These are phyloP conservation scores for Tillandsia fasciculata DNA, from an alignment of 176 grass and related monocot genomes.

Conservation along the genomic window DNA sequence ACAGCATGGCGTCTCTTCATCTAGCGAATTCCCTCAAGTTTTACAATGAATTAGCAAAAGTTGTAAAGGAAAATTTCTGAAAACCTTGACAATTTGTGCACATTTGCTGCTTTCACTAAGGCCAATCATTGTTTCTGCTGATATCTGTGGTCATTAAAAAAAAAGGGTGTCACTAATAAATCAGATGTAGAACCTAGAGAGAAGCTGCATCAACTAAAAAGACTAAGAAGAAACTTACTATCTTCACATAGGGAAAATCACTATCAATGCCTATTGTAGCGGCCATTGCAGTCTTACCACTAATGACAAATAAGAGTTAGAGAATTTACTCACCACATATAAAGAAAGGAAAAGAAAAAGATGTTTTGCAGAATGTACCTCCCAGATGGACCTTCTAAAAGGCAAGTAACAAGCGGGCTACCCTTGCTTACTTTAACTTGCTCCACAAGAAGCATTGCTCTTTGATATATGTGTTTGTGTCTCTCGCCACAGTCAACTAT, in stretches of 20 bases:
- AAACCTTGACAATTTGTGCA: constrained; percentile 84
- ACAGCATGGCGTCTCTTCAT: too few relatives aligned
- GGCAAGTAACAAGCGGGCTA: constrained; percentile 92
- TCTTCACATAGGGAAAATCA: constrained; percentile 93
- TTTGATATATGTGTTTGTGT: constrained; percentile 61
- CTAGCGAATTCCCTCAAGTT: too few relatives aligned
- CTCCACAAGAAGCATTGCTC: constrained; percentile 81
- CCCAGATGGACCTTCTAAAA: constrained; percentile 81
- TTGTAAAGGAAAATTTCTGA: neutral
- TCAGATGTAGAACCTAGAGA: neutral
- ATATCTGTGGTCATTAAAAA: constrained; percentile 41
- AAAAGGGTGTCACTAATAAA: neutral
- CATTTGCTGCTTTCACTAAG: constrained; percentile 92
- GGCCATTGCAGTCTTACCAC: constrained; percentile 74
- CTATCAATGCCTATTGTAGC: constrained; percentile 82
- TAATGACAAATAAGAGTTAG: constrained; percentile 14
- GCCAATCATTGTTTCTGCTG: constrained; percentile 90
- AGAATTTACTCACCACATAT: constrained; percentile 1
- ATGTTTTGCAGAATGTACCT: constrained; percentile 26
- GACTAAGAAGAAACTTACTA: constrained; percentile 54
- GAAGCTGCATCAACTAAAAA: neutral
- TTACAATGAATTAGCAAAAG: too few relatives aligned
- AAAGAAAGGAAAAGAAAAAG: constrained; percentile 4
- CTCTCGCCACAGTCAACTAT: constrained; percentile 83
- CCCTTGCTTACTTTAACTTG: constrained; percentile 91